Percentiles rank a stretch among this genome's conserved stretches.
Conservation (phyloP, 1,284 basidiomycete species). For the Ceratobasidium sp. region DNA sequence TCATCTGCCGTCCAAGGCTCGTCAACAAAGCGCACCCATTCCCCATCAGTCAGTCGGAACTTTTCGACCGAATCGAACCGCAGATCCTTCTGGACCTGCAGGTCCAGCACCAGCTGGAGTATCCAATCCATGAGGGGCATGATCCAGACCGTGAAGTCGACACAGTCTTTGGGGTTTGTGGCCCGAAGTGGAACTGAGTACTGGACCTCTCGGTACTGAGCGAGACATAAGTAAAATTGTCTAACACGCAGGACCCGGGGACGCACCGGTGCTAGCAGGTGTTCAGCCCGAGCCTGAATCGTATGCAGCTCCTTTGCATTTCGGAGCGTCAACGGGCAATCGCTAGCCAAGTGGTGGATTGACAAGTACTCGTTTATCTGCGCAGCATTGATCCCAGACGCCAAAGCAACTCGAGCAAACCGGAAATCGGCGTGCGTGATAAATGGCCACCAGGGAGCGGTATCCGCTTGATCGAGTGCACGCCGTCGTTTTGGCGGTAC, state of each 20-base stretch:
- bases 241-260: not conserved
- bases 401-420: not conserved
- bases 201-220: not conserved
- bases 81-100: not conserved
- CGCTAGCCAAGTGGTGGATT: not conserved
- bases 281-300: not conserved
- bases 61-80: not conserved
- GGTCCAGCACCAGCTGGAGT: not conserved
- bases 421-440: constrained; percentile 5
- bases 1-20: constrained; percentile 4
- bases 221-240: not conserved
- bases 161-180: not conserved
- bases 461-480: not conserved
- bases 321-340: not conserved
- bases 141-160: constrained; percentile 4
- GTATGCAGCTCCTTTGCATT: not conserved
- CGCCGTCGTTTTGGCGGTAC: not conserved
- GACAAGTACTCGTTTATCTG: not conserved
- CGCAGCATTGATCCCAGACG: not conserved
- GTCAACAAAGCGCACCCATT: constrained; percentile 9
- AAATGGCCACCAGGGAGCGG: not conserved
- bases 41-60: not conserved
- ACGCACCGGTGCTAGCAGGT: not conserved
- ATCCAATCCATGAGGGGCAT: constrained; percentile 5
- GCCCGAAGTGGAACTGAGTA: not conserved